These are phyloP conservation scores for Corylus avellana DNA, from an alignment of 306 rosid genomes.

Conservation along the genomic window DNA sequence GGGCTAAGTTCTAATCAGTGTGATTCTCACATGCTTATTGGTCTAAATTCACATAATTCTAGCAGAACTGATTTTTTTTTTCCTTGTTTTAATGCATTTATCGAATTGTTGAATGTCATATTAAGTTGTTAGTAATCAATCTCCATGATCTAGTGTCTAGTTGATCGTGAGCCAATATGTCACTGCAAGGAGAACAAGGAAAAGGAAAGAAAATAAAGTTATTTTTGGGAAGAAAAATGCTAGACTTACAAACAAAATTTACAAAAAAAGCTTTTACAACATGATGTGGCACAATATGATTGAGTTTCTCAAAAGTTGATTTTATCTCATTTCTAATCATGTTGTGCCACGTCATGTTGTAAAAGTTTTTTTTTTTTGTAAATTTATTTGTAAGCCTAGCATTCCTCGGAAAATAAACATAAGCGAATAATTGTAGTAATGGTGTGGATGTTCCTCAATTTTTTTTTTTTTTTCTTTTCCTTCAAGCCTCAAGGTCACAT, in stretches of 20 bases:
- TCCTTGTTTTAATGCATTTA: neutral
- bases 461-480: neutral
- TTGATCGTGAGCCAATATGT: neutral
- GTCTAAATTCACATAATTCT: neutral
- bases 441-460: neutral
- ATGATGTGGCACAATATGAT: too few relatives aligned
- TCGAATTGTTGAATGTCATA: neutral
- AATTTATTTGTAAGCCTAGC: too few relatives aligned
- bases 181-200: neutral
- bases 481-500: neutral
- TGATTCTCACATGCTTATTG: neutral
- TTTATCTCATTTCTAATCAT: too few relatives aligned
- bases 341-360: too few relatives aligned
- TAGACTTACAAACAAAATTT: too few relatives aligned
- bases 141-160: neutral
- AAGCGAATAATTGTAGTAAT: neutral
- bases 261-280: too few relatives aligned
- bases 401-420: neutral
- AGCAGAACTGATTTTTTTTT: neutral
- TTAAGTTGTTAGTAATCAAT: neutral
- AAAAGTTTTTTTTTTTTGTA: too few relatives aligned
- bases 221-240: neutral
- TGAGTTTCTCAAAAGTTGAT: too few relatives aligned
- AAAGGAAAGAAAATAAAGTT: neutral
- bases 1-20: neutral